These are phyloP conservation scores for Saccharomycopsis babjevae DNA, from an alignment of 805 yeast species.

Conservation along the genomic window DNA sequence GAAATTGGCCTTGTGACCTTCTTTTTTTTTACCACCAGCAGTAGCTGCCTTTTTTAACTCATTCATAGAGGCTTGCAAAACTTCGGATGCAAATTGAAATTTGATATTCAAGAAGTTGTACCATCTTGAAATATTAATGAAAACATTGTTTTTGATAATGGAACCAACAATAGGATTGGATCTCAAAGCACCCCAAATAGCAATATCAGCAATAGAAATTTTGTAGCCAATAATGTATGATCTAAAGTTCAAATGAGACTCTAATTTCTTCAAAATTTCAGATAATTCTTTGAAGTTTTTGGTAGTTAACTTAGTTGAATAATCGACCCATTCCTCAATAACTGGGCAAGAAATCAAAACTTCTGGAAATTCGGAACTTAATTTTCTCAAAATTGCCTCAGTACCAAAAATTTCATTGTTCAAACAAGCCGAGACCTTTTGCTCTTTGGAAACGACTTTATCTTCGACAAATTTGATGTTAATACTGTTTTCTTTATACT, in stretches of 20 bases:
- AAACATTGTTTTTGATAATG: slow-evolving; percentile 73
- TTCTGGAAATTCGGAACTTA: slow-evolving; percentile 45
- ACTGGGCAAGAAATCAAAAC: slow-evolving; percentile 27
- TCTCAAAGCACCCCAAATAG: slow-evolving; percentile 89
- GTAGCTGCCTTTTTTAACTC: slow-evolving; percentile 68
- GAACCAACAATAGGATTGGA: slow-evolving; percentile 92
- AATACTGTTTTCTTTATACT: slow-evolving; percentile 39
- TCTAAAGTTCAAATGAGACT: slow-evolving; percentile 75
- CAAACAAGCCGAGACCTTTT: slow-evolving; percentile 33
- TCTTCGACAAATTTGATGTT: slow-evolving; percentile 63
- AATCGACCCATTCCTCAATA: slow-evolving; percentile 53
- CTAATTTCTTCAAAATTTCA: slow-evolving; percentile 67
- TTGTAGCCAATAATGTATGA: slow-evolving; percentile 62
- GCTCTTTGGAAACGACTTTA: slow-evolving; percentile 41
- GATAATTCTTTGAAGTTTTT: slow-evolving; percentile 86
- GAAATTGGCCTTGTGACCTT: slow-evolving; percentile 86
- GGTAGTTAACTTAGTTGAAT: slow-evolving; percentile 57
- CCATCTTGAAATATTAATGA: slow-evolving; percentile 89
- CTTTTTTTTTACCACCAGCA: slow-evolving; percentile 52
- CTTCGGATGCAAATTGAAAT: slow-evolving; percentile 62
- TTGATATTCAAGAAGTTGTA: slow-evolving; percentile 59
- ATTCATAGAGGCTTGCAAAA: slow-evolving; percentile 54
- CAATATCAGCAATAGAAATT: slow-evolving; percentile 71
- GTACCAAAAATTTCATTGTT: slow-evolving; percentile 33
- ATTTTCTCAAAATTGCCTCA: slow-evolving; percentile 35